A percentile compares a stretch with the other conserved stretches of the same genome.
Evolutionary conservation across 78 protist species (phyloP).

Genomic region (Isochrysis galbana): DNA sequence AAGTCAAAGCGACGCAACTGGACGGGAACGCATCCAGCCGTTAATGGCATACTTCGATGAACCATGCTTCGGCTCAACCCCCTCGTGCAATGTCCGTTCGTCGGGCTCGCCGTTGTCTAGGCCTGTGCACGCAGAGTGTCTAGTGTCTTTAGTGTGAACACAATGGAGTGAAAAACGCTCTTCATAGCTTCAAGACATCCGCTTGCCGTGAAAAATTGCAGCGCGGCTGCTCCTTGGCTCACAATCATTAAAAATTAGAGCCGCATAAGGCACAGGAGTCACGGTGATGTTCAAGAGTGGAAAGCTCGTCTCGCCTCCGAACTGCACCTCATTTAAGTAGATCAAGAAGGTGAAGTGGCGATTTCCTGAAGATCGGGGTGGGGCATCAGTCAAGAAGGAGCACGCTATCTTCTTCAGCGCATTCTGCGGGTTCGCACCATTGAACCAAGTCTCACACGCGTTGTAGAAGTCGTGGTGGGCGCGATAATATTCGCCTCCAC

Average conservation of each 20-base stretch:
- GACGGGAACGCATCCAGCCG: background rate
- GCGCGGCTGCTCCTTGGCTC: too few species aligned
- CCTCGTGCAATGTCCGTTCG: conserved; percentile 27
- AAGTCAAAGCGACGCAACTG: background rate
- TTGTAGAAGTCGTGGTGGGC: conserved; percentile 4
- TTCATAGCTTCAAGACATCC: too few species aligned
- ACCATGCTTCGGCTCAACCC: background rate
- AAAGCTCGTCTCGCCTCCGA: background rate
- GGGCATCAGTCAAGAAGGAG: too few species aligned
- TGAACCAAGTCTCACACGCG: too few species aligned
- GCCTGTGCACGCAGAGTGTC: too few species aligned
- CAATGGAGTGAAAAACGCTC: too few species aligned
- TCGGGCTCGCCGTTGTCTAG: conserved; percentile 18
- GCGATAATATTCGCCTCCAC: background rate
- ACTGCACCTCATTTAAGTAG: background rate
- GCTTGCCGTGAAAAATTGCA: too few species aligned
- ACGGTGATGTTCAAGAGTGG: background rate
- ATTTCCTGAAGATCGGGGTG: too few species aligned
- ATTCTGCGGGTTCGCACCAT: too few species aligned
- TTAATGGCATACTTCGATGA: background rate
- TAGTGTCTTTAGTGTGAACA: too few species aligned
- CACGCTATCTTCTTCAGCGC: too few species aligned
- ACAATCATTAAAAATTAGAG: background rate
- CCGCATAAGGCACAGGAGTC: background rate
- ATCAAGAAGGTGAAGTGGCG: conserved; percentile 10